Evolutionary conservation across 148 eudicot genomes (phyloP), one percentile per base, ranked within the genome.

Genomic region (Arctostaphylos glauca): DNA sequence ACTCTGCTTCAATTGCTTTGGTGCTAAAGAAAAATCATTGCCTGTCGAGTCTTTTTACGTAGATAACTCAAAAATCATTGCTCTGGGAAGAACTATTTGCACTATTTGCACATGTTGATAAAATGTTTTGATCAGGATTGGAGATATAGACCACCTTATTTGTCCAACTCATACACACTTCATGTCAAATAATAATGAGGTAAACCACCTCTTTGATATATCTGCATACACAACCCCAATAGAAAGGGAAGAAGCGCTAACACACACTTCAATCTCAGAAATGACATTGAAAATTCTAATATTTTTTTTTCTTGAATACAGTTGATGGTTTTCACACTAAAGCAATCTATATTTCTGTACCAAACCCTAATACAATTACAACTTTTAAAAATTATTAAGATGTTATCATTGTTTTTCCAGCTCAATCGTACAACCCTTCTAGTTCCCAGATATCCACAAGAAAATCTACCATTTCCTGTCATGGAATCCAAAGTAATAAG

Each of bases 381-480:
- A 43, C 10, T 16, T 2, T 7, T 6, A 18, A 72, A 18, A 72
- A 74, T n/a, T n/a, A n/a, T 23, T 19, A 74, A 46, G 49, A 43
- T 16, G n/a, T 4, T 48, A n/a, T 74, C 41, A 0, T 52, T 5
- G 6, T 52, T 52, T 50, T 50, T 3, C 59, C 50, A 1, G 52
- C 70, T 90, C 84, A 90, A 76, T 87, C 90, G 66, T 90, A 90
- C 74, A 87, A 84, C 66, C 92, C 92, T 83, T 90, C 92, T 80
- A 88, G 90, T 77, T 90, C 90, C 92, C 92, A 90, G 71, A 88
- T 84, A 71, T 88, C 90, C 9, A 87, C 89, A 46, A 90, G 90
- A 82, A 90, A 90, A 67, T 90, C 92, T 5, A 90, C 90, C 92
- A 90, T 88, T 87, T 88, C 92, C 92, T 90, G 87, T 52, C 19